phyloP scores from a whole-genome alignment of 2,329 filamentous ascomycete species.

The Endoconidiophora laricicola region DNA sequence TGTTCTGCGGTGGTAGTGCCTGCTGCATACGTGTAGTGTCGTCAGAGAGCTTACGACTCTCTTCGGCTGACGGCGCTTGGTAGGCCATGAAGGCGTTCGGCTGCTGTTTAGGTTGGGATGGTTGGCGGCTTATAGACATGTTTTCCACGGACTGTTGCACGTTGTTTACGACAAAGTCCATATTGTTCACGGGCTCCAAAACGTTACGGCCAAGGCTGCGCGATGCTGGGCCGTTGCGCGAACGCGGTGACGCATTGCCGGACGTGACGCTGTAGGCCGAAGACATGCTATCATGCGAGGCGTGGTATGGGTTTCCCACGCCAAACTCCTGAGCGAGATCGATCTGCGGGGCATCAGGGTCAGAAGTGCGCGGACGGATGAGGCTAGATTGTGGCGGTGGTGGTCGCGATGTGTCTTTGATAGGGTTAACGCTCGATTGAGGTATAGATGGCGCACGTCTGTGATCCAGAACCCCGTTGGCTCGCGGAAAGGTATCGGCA shows the following conservation, averaged over 20 bases:
- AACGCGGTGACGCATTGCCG: slow-evolving; percentile 16
- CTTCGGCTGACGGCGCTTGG: too few species aligned
- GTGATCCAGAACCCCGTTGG: slow-evolving; percentile 17
- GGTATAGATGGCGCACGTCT: slow-evolving; percentile 10
- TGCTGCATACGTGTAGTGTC: slow-evolving; percentile 4
- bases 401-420: slow-evolving; percentile 29
- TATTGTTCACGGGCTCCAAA: neutral
- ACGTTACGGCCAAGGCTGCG: neutral
- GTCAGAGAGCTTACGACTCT: neutral
- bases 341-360: slow-evolving; percentile 26
- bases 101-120: neutral
- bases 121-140: slow-evolving; percentile 6
- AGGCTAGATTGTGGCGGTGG: slow-evolving; percentile 37
- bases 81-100: neutral
- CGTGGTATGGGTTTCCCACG: slow-evolving; percentile 46
- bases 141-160: slow-evolving; percentile 9
- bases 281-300: slow-evolving; percentile 17
- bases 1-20: neutral
- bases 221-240: neutral
- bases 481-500: slow-evolving; percentile 36
- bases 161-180: slow-evolving; percentile 10
- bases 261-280: slow-evolving; percentile 20
- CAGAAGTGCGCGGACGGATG: slow-evolving; percentile 26
- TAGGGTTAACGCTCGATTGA: slow-evolving; percentile 18
- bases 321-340: slow-evolving; percentile 45